Conservation (phyloP, 352 stramenopile genomes). For the Phytophthora constricta region DNA sequence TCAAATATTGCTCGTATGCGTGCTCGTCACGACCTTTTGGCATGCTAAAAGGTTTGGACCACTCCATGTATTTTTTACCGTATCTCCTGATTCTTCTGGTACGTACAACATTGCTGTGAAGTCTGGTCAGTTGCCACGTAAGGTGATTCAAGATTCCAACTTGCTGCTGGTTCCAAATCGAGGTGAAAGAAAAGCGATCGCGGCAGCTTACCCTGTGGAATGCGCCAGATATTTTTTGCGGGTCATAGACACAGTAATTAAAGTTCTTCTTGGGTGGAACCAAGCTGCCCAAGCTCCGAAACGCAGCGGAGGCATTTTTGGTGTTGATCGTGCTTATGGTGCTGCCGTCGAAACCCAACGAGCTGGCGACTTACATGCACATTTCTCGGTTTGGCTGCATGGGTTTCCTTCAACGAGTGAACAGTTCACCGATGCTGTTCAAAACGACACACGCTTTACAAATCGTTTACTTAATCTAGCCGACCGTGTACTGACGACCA, state of each 20-base stretch:
- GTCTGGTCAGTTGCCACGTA: neutral
- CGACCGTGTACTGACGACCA: neutral
- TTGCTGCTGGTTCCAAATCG: constrained; percentile 6
- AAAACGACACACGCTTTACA: neutral
- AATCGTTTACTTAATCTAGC: neutral
- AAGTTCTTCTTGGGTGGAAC: constrained; percentile 11
- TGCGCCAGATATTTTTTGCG: constrained; percentile 7
- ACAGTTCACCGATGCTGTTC: neutral
- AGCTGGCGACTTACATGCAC: constrained; percentile 31
- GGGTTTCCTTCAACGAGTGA: constrained; percentile 26
- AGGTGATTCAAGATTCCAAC: neutral
- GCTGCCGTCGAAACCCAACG: constrained; percentile 31
- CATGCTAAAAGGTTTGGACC: constrained; percentile 24
- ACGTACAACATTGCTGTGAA: constrained; percentile 8
- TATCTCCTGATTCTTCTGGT: constrained; percentile 26
- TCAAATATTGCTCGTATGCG: constrained; percentile 22
- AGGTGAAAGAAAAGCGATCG: constrained; percentile 1
- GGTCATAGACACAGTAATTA: constrained; percentile 4
- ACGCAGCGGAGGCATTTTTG: constrained; percentile 26
- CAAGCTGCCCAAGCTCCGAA: neutral
- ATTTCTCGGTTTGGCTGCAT: constrained; percentile 37
- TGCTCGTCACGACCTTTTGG: constrained; percentile 31
- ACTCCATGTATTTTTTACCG: constrained; percentile 33
- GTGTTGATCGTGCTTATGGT: constrained; percentile 25
- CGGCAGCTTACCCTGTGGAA: neutral